Conservation (phyloP, 495 filamentous ascomycete species). For the Xeromyces bisporus region DNA sequence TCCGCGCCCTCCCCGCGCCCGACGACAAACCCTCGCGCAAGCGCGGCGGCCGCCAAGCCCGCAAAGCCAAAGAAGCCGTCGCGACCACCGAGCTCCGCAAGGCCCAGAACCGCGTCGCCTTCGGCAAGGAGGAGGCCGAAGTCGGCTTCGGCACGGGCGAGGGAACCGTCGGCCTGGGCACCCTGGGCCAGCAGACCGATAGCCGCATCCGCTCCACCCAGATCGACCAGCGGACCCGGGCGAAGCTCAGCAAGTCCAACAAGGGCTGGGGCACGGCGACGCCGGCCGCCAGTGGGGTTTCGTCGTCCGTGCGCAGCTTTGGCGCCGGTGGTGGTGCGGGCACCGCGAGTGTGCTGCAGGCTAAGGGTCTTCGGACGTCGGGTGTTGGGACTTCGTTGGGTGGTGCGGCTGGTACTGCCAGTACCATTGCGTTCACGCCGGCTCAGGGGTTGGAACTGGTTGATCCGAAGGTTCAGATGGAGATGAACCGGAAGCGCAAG, state of each 20-base stretch:
- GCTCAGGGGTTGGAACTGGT: conserved; percentile 91
- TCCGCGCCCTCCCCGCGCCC: conserved; percentile 76
- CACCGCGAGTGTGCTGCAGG: conserved; percentile 47
- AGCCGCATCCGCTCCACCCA: conserved; percentile 75
- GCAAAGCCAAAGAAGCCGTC: conserved; percentile 91
- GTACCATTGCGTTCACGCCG: conserved; percentile 81
- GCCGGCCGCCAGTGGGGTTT: conserved; percentile 39
- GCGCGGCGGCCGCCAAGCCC: conserved; percentile 76
- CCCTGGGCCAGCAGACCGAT: conserved; percentile 79
- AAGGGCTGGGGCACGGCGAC: conserved; percentile 82
- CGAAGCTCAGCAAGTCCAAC: conserved; percentile 86
- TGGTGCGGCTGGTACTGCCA: conserved; percentile 52
- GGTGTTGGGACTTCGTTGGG: conserved; percentile 56
- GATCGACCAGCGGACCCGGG: conserved; percentile 83
- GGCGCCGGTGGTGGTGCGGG: conserved; percentile 42
- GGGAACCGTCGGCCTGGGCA: conserved; percentile 73
- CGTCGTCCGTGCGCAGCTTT: conserved; percentile 64
- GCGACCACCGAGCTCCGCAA: conserved; percentile 96
- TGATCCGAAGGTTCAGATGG: conserved; percentile 78
- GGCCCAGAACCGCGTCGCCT: conserved; percentile 89
- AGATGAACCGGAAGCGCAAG: conserved; percentile 67
- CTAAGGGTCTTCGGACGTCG: conserved; percentile 54
- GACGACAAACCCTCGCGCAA: conserved; percentile 93
- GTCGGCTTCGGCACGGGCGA: conserved; percentile 83
- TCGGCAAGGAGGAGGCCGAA: conserved; percentile 90